Base-by-base conservation (phyloP, 2,329 filamentous ascomycete species). In the Penicillium sp. region DNA sequence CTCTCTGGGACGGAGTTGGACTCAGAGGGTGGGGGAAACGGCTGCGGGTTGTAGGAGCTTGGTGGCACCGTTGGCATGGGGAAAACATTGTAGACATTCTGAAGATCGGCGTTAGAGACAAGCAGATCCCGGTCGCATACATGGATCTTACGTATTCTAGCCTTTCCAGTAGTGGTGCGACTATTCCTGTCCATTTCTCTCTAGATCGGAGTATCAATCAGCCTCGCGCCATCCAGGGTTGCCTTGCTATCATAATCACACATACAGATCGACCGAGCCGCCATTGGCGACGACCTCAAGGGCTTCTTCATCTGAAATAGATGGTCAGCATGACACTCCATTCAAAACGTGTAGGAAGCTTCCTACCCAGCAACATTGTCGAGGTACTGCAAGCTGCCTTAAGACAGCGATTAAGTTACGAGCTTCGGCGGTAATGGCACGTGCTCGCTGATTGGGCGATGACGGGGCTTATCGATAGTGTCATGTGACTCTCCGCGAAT, bases 61-160 rank as follows among this genome's bases (percentile, higher is more conserved):
- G 78, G 76, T 46, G 79, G 83, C 55, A 86, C 77, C 56, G 80
- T 82, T 11, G 90, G 90, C 68, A 89, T 88, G 45, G 90, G 87
- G 70, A 96, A 97, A 55, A 89, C 88, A 73, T 87, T 83, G 75
- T 86, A 85, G 43, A 90, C 85, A 67, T 93, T 94, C 91, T 96
- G 42, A n/a, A n/a, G 55, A 37, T 35, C 7, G 25, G 30, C 19
- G 55, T 64, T 49, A 66, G 57, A 62, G 30, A 52, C 19, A 43
- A 51, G n/a, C 35, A n/a, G 10, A 33, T 25, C 10, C 10, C 10
- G 0, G 22, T 60, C 48, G 45, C 55, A 28, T 30, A 19, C 6
- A 16, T 35, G 42, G 33, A 45, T 49, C 75, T 68, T 75, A 87
- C 85, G 74, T 86, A 83, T 75, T 95, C 89, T 53, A 94, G 82